Conservation (phyloP, 2,329 filamentous ascomycete genomes). For the Hypocrella siamensis region DNA sequence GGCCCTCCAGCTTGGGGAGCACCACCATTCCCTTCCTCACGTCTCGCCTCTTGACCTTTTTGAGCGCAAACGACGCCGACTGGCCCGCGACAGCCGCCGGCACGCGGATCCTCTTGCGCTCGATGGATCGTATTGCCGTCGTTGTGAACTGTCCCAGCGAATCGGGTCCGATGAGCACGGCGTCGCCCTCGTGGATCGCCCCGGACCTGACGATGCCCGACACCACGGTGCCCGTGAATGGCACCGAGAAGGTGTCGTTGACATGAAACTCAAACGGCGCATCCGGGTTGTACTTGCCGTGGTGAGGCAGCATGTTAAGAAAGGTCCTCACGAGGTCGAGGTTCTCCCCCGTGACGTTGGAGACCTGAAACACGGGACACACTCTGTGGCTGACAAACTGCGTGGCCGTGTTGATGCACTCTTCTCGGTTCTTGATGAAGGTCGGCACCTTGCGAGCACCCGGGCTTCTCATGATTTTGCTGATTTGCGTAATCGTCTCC, state of each 20-base stretch:
- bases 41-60: slow-evolving; percentile 75
- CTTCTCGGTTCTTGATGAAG: slow-evolving; percentile 81
- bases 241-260: slow-evolving; percentile 96
- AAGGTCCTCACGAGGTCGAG: slow-evolving; percentile 85
- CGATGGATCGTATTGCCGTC: slow-evolving; percentile 81
- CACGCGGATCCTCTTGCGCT: slow-evolving; percentile 81
- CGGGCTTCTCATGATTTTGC: slow-evolving; percentile 82
- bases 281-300: slow-evolving; percentile 78
- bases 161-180: slow-evolving; percentile 78
- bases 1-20: slow-evolving; percentile 63
- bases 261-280: slow-evolving; percentile 89
- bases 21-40: slow-evolving; percentile 98
- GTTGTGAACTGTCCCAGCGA: slow-evolving; percentile 76
- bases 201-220: slow-evolving; percentile 84
- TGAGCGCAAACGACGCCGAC: slow-evolving; percentile 80
- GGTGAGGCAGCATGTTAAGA: slow-evolving; percentile 85
- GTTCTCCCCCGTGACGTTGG: slow-evolving; percentile 88
- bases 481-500: slow-evolving; percentile 83
- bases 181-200: slow-evolving; percentile 80
- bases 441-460: slow-evolving; percentile 91
- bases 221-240: slow-evolving; percentile 91
- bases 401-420: slow-evolving; percentile 87
- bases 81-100: slow-evolving; percentile 82
- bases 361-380: slow-evolving; percentile 94
- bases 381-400: slow-evolving; percentile 94